These are phyloP conservation scores for Blastocystis sp. DNA, from an alignment of 352 stramenopile species.

Conservation along the genomic window DNA sequence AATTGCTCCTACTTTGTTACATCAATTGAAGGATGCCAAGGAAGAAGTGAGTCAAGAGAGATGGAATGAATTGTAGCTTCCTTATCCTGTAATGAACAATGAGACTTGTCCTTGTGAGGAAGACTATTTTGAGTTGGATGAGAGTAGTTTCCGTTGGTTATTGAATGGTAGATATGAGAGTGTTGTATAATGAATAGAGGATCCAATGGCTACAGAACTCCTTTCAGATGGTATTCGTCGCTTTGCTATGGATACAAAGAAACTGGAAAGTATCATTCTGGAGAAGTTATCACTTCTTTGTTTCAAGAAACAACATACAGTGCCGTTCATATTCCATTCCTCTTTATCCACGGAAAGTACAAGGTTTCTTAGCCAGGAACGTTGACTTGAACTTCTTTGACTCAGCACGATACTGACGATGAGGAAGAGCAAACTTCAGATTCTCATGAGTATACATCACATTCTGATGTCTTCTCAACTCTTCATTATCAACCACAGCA, in stretches of 20 bases:
- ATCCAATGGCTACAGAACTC: conserved; percentile 92
- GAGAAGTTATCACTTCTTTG: conserved; percentile 73
- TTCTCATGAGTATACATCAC: conserved; percentile 54
- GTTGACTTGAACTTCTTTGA: conserved; percentile 58
- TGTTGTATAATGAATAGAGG: conserved; percentile 68
- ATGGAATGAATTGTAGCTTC: conserved; percentile 55
- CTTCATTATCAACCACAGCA: conserved; percentile 23
- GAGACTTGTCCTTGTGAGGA: conserved; percentile 69
- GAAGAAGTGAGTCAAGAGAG: conserved; percentile 63
- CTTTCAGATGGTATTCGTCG: conserved; percentile 89
- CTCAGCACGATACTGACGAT: conserved; percentile 53
- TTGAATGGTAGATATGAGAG: conserved; percentile 75
- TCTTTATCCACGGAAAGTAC: conserved; percentile 56
- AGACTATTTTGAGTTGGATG: conserved; percentile 74
- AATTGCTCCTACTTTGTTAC: conserved; percentile 86
- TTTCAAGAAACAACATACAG: conserved; percentile 27
- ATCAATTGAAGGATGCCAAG: conserved; percentile 78
- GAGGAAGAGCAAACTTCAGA: conserved; percentile 59
- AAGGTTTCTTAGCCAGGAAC: conserved; percentile 56
- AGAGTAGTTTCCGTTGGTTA: conserved; percentile 91
- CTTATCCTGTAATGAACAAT: conserved; percentile 54
- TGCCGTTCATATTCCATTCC: not conserved
- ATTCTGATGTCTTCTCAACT: conserved; percentile 54
- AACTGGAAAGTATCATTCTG: conserved; percentile 94
- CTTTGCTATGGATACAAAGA: conserved; percentile 91